Evolutionary conservation across 1,139 yeast genomes (phyloP).

Genomic region (Debaryomycetaceae sp.): DNA sequence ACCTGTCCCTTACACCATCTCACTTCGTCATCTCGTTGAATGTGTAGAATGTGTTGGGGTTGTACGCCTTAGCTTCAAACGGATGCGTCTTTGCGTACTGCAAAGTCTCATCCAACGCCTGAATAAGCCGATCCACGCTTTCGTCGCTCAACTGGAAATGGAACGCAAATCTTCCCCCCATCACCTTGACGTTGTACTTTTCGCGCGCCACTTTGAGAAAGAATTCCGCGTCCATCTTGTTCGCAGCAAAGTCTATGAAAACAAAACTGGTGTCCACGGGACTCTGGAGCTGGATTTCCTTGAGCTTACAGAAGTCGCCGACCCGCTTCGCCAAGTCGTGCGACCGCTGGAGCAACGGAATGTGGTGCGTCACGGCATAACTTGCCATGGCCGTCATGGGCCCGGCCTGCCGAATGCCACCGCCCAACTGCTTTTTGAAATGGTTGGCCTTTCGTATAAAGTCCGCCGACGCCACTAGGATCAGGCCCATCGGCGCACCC

Average conservation of each 20-base stretch:
- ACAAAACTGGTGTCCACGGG: conserved; percentile 36
- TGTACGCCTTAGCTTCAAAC: conserved; percentile 8
- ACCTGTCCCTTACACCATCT: too few species aligned
- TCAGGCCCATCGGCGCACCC: conserved; percentile 39
- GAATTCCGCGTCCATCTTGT: conserved; percentile 33
- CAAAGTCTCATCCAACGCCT: conserved; percentile 48
- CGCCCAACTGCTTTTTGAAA: conserved; percentile 37
- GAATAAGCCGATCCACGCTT: conserved; percentile 55
- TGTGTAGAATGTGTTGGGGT: conserved; percentile 23
- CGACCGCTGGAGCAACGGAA: conserved; percentile 33
- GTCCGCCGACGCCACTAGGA: conserved; percentile 22
- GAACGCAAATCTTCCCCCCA: conserved; percentile 74
- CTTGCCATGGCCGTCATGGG: conserved; percentile 31
- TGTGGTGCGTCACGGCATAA: conserved; percentile 30
- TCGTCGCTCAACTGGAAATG: conserved; percentile 69
- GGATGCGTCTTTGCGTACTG: conserved; percentile 28
- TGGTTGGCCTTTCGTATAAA: conserved; percentile 34
- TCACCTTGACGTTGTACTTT: conserved; percentile 46
- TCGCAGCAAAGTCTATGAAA: conserved; percentile 25
- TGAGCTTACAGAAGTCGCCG: conserved; percentile 47
- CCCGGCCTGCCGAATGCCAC: conserved; percentile 39
- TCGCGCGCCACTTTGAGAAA: conserved; percentile 49
- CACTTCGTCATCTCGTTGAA: conserved; percentile 13
- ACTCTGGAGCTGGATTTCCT: conserved; percentile 29
- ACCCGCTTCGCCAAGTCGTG: conserved; percentile 60